These are phyloP conservation scores for Hemisphaericaspora lyxosophila DNA, from an alignment of 1,139 yeast species.

Conservation along the genomic window DNA sequence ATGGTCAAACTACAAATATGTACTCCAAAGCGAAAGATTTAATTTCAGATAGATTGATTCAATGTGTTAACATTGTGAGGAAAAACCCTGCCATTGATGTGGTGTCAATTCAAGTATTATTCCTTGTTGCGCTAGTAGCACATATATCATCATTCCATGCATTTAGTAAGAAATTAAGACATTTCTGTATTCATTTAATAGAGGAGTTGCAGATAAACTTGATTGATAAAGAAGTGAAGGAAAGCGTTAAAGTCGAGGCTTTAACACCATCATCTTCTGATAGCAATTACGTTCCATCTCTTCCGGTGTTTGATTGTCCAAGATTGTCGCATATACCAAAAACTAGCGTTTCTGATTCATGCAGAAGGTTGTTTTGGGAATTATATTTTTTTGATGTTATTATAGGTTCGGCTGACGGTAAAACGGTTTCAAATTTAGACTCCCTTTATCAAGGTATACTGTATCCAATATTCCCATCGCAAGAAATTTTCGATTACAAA, in stretches of 20 bases:
- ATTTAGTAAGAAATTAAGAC: slow-evolving; percentile 38
- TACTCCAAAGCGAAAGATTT: slow-evolving; percentile 32
- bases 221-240: slow-evolving; percentile 24
- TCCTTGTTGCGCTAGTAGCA: slow-evolving; percentile 38
- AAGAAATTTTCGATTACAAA: slow-evolving; percentile 41
- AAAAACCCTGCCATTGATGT: slow-evolving; percentile 28
- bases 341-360: slow-evolving; percentile 27
- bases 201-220: slow-evolving; percentile 33
- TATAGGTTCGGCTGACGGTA: slow-evolving; percentile 54
- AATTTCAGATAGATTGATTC: slow-evolving; percentile 33
- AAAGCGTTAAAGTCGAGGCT: slow-evolving; percentile 5
- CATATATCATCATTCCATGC: slow-evolving; percentile 51
- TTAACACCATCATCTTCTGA: slow-evolving; percentile 10
- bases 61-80: slow-evolving; percentile 33
- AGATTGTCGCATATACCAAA: slow-evolving; percentile 18
- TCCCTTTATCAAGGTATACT: slow-evolving; percentile 27
- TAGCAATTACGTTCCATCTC: not conserved
- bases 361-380: slow-evolving; percentile 50
- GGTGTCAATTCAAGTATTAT: slow-evolving; percentile 39
- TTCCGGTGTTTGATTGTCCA: slow-evolving; percentile 14
- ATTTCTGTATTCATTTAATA: slow-evolving; percentile 35
- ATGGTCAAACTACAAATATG: slow-evolving; percentile 39
- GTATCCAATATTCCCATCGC: slow-evolving; percentile 36
- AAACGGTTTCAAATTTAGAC: slow-evolving; percentile 39
- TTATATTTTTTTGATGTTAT: slow-evolving; percentile 48